Evolutionary conservation across 345 rosid genomes (phyloP).

Genomic region (Eucalyptus erythrocorys): DNA sequence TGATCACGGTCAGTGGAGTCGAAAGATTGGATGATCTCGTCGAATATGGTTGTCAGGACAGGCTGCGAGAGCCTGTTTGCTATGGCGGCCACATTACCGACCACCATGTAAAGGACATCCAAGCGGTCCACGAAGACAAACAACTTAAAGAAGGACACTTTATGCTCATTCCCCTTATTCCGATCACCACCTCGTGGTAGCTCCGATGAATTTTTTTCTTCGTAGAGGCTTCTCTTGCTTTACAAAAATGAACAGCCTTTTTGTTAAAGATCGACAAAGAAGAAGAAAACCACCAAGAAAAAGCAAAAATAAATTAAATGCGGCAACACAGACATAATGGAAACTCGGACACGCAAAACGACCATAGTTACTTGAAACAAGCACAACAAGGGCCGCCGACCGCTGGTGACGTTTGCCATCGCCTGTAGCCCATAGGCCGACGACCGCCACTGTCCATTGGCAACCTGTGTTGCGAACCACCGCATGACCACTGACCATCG

Average conservation of each 20-base stretch:
- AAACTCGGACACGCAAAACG: neutral
- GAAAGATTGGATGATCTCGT: constrained; percentile 46
- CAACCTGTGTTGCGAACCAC: too few relatives aligned
- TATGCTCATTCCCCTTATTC: neutral
- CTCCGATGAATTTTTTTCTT: neutral
- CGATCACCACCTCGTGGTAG: too few relatives aligned
- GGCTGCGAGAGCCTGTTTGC: constrained; percentile 51
- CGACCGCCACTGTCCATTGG: too few relatives aligned
- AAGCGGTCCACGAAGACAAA: constrained; percentile 42
- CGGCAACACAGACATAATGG: neutral
- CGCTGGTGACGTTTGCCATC: too few relatives aligned
- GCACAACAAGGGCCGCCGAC: neutral
- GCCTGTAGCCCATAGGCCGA: too few relatives aligned
- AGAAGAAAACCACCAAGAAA: neutral
- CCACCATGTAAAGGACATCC: constrained; percentile 30
- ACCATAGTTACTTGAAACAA: neutral
- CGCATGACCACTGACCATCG: too few relatives aligned
- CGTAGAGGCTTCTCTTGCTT: neutral
- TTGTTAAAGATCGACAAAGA: neutral
- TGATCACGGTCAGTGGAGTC: constrained; percentile 18
- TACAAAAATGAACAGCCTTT: neutral
- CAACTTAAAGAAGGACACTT: constrained; percentile 42
- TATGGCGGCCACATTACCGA: constrained; percentile 23
- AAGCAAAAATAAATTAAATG: neutral
- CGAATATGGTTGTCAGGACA: constrained; percentile 38